These are phyloP conservation scores for Calonectria pauciramosa DNA, from an alignment of 2,329 filamentous ascomycete species.

Conservation along the genomic window DNA sequence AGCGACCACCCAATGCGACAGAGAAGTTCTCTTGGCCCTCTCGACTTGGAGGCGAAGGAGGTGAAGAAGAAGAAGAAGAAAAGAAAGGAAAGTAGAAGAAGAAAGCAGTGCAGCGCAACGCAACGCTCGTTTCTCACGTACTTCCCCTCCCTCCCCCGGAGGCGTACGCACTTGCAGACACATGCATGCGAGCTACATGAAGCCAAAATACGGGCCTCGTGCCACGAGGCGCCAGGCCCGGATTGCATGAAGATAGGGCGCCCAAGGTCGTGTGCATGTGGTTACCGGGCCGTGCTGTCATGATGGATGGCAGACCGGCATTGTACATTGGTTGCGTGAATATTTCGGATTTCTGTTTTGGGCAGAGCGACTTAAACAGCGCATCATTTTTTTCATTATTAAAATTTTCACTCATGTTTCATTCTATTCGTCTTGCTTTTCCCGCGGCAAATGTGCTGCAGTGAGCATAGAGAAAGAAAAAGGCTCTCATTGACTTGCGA, in stretches of 20 bases:
- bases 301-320: conserved; percentile 18
- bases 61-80: neutral
- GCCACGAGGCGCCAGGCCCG: conserved; percentile 22
- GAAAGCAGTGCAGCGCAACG: neutral
- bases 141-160: conserved; percentile 14
- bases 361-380: neutral
- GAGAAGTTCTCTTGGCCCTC: conserved; percentile 29
- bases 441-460: neutral
- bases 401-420: neutral
- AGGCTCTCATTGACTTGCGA: neutral
- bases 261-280: conserved; percentile 16
- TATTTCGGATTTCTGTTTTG: neutral
- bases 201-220: conserved; percentile 22
- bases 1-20: conserved; percentile 29
- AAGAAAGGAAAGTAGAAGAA: neutral
- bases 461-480: neutral
- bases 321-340: neutral
- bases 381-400: neutral
- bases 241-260: conserved; percentile 17
- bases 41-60: neutral
- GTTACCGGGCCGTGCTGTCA: conserved; percentile 19
- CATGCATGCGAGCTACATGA: conserved; percentile 15
- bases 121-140: conserved; percentile 14
- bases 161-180: neutral
- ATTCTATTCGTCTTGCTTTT: neutral